Base-by-base conservation (phyloP, 306 rosid genomes). In the Aeschynomene evenia region DNA sequence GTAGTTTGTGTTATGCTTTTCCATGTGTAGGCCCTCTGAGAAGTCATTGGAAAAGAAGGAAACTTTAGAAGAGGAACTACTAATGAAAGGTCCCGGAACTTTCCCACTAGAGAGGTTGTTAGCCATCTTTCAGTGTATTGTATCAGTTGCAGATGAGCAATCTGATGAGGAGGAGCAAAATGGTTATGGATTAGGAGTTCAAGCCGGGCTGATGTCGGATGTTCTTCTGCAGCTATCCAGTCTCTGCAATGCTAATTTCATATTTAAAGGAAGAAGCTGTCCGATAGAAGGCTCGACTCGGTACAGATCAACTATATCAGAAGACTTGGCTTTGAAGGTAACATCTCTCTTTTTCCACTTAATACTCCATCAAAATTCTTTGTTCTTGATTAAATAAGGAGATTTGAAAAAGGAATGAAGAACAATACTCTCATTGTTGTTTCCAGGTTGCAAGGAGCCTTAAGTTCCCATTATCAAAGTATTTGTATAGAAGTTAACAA, bases 1-100 rank as follows among this genome's bases (percentile, higher is more conserved):
- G 21, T 39, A 42, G 31, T 29, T 66, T 63, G 60, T 73, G 20
- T 66, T 66, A 62, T 73, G 77, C 29, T 53, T 71, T 68, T 71
- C 48, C 40, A 65, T 76, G 80, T 18, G 11, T 28, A 94, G 98
- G 85, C 51, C 89, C 52, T 81, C 89, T 9, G 80, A 77, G 63
- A 90, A 90, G 78, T 84, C 75, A 57, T 45, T 61, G 74, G 95
- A 88, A 75, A 74, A 80, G 80, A 90, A 94, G 72, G 97, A 94
- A 72, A 82, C 66, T 66, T 88, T 80, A 66, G 94, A 94, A 78
- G 90, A 88, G 76, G 97, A 94, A 59, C 55, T 71, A 65, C 85
- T 90, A 42, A 82, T 83, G 95, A 94, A 90, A 86, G 96, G 96
- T 53, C 98, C 98, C 9, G 98, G 98, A 82, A 82, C 95, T 58